Conservation (phyloP, 2,329 filamentous ascomycete genomes). For the Fusarium sublunatum region DNA sequence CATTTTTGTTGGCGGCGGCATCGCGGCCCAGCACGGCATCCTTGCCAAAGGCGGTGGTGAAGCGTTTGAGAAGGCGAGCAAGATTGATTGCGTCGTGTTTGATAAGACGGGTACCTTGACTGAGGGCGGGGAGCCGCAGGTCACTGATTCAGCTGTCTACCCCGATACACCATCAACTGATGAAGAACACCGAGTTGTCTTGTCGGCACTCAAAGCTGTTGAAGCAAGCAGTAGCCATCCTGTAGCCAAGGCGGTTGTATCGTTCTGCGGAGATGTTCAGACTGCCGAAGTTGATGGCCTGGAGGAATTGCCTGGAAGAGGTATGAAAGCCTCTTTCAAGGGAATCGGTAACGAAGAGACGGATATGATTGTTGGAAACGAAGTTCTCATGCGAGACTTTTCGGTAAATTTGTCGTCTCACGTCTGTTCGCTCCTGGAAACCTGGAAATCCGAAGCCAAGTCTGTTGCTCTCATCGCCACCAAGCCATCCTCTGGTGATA, state of each 20-base stretch:
- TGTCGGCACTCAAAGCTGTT: conserved; percentile 68
- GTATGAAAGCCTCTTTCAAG: conserved; percentile 66
- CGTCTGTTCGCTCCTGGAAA: conserved; percentile 55
- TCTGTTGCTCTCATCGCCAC: conserved; percentile 71
- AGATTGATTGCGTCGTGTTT: conserved; percentile 82
- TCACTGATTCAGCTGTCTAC: conserved; percentile 66
- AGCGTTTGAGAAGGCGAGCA: conserved; percentile 86
- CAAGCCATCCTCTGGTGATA: conserved; percentile 40
- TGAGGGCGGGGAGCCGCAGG: conserved; percentile 74
- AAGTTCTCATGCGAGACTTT: conserved; percentile 70
- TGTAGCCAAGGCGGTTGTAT: conserved; percentile 75
- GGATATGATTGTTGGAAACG: conserved; percentile 77
- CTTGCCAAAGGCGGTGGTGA: conserved; percentile 86
- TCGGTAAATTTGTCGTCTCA: conserved; percentile 53
- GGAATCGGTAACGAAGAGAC: conserved; percentile 45
- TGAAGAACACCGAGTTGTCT: conserved; percentile 49
- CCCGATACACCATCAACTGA: conserved; percentile 43
- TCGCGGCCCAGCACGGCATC: conserved; percentile 83
- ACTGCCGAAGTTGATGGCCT: conserved; percentile 56
- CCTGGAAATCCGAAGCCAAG: conserved; percentile 72
- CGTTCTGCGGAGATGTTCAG: conserved; percentile 64
- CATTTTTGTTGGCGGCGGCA: conserved; percentile 82
- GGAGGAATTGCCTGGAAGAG: conserved; percentile 77
- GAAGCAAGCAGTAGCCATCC: conserved; percentile 82
- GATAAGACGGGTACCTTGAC: conserved; percentile 91